Conservation (phyloP, 2,329 filamentous ascomycete genomes). For the Arthrobotrys sinensis region DNA sequence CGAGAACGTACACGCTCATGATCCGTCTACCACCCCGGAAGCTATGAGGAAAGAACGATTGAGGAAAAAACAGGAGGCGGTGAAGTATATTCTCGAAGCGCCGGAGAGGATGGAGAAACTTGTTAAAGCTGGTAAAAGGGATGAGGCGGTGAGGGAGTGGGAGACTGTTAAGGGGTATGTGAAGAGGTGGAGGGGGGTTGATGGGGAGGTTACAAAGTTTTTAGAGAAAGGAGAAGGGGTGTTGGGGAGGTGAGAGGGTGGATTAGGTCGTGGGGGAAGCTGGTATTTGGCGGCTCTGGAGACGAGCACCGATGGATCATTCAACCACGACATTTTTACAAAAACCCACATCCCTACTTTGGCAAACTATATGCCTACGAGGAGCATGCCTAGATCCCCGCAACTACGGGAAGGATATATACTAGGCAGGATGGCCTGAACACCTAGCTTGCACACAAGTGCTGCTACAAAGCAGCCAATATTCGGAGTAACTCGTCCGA, state of each 20-base stretch:
- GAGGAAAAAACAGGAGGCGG: slow-evolving; percentile 72
- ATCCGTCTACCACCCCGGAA: slow-evolving; percentile 68
- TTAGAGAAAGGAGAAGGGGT: slow-evolving; percentile 40
- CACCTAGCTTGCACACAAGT: too few species aligned
- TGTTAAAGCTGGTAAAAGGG: slow-evolving; percentile 74
- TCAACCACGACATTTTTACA: too few species aligned
- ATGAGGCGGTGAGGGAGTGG: slow-evolving; percentile 76
- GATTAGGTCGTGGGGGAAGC: neutral
- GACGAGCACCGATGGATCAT: too few species aligned
- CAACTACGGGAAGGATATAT: too few species aligned
- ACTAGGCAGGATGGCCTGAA: too few species aligned
- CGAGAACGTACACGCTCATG: slow-evolving; percentile 70
- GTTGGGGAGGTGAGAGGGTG: slow-evolving; percentile 10
- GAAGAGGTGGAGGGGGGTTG: slow-evolving; percentile 72
- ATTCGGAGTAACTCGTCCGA: too few species aligned
- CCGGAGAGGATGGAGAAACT: slow-evolving; percentile 75
- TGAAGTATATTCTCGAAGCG: slow-evolving; percentile 75
- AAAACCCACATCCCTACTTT: too few species aligned
- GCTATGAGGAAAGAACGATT: slow-evolving; percentile 63
- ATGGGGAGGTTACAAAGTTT: slow-evolving; percentile 67
- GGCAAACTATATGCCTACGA: too few species aligned
- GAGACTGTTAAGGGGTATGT: slow-evolving; percentile 72
- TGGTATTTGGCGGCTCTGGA: neutral
- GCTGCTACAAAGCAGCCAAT: too few species aligned
- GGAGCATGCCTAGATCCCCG: too few species aligned